Percentiles rank a stretch among this genome's conserved stretches.
phyloP scores from a whole-genome alignment of 2,329 filamentous ascomycete genomes.

The Graphilbum ipis-grandicollis region DNA sequence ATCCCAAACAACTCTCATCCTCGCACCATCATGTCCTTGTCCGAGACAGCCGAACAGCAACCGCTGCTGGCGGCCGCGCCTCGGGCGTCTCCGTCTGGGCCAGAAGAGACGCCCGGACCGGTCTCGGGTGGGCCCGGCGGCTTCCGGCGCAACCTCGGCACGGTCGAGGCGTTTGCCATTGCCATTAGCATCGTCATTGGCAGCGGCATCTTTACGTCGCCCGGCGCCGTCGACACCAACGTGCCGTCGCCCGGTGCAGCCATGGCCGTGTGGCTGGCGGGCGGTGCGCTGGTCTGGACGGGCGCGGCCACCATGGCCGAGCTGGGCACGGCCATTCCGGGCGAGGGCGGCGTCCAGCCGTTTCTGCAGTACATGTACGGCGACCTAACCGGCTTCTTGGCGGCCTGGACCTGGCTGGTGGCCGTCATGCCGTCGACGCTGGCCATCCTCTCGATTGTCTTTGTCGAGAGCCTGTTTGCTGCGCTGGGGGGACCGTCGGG shows the following conservation, averaged over 20 bases:
- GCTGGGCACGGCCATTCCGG: slow-evolving; percentile 43
- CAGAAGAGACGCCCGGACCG: too few species aligned
- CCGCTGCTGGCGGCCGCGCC: neutral
- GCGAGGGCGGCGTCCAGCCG: slow-evolving; percentile 46
- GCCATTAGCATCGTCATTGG: slow-evolving; percentile 47
- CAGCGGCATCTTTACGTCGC: slow-evolving; percentile 48
- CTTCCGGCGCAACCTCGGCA: slow-evolving; percentile 27
- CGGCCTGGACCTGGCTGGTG: slow-evolving; percentile 49
- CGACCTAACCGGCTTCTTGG: slow-evolving; percentile 42
- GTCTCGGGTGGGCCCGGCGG: too few species aligned
- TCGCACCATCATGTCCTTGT: too few species aligned
- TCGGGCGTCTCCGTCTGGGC: too few species aligned
- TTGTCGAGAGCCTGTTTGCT: slow-evolving; percentile 41
- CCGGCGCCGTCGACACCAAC: slow-evolving; percentile 45
- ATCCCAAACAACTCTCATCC: too few species aligned
- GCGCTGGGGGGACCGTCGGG: slow-evolving; percentile 7
- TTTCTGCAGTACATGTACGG: slow-evolving; percentile 45
- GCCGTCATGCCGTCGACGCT: slow-evolving; percentile 47
- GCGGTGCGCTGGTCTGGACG: slow-evolving; percentile 46
- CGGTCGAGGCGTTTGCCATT: slow-evolving; percentile 36
- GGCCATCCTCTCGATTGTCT: slow-evolving; percentile 46
- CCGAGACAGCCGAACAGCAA: neutral
- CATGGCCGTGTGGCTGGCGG: slow-evolving; percentile 41
- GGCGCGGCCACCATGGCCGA: slow-evolving; percentile 45
- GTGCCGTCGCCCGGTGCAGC: slow-evolving; percentile 42